Conservation (phyloP, 371 early-diverging fungal species). For the Syncephalastrum sp. region DNA sequence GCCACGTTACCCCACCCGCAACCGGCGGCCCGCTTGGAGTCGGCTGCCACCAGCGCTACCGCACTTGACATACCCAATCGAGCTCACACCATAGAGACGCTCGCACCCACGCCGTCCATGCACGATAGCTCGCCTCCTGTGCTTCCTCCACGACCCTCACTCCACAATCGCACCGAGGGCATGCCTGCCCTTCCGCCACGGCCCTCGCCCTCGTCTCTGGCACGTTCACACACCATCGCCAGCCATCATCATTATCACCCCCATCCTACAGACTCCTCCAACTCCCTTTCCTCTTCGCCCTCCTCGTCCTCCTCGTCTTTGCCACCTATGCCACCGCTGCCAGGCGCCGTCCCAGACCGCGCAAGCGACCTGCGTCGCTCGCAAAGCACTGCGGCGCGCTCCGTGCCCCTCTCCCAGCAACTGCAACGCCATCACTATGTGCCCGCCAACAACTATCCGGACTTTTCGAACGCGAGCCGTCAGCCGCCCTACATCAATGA, state of each 20-base stretch:
- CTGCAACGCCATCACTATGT: too few relatives aligned
- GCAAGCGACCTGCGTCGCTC: too few relatives aligned
- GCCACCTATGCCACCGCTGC: too few relatives aligned
- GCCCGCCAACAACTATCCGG: conserved; percentile 17
- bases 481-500: conserved; percentile 17
- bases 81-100: conserved; percentile 1
- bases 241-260: neutral
- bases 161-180: conserved; percentile 9
- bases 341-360: too few relatives aligned
- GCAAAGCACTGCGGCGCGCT: too few relatives aligned
- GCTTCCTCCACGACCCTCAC: conserved; percentile 15
- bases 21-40: neutral
- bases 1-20: too few relatives aligned
- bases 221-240: conserved; percentile 29
- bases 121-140: conserved; percentile 7
- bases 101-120: neutral
- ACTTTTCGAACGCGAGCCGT: conserved; percentile 22
- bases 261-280: neutral
- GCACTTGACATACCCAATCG: neutral
- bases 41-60: neutral
- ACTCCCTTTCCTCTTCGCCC: too few relatives aligned
- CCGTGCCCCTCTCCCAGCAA: too few relatives aligned
- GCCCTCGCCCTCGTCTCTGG: conserved; percentile 36
- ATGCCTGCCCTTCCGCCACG: conserved; percentile 40
- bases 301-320: too few relatives aligned